phyloP scores from a whole-genome alignment of 2,329 filamentous ascomycete genomes.

The Remersonia thermophila region DNA sequence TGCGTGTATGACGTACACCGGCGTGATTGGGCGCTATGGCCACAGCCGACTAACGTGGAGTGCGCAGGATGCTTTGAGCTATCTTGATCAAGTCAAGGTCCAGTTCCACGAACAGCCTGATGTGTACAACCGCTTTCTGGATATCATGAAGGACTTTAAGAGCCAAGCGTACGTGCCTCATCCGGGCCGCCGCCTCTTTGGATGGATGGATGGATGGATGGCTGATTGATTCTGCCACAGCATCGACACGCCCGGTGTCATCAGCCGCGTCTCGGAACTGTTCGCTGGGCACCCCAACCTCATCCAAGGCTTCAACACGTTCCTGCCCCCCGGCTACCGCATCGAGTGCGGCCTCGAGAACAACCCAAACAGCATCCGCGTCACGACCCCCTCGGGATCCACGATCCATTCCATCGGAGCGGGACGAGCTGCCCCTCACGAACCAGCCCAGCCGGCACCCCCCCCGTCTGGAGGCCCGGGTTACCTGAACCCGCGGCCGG shows the following conservation, averaged over 20 bases:
- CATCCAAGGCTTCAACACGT: conserved; percentile 97
- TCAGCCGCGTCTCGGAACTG: conserved; percentile 87
- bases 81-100: conserved; percentile 96
- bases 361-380: conserved; percentile 89
- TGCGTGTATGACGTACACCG: conserved; percentile 18
- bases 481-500: conserved; percentile 32
- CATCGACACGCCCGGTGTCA: conserved; percentile 95
- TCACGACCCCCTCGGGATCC: conserved; percentile 96
- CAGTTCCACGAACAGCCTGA: conserved; percentile 95
- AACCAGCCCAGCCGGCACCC: conserved; percentile 27
- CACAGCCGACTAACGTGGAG: not conserved
- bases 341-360: conserved; percentile 93
- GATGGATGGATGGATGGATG: no score
- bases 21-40: conserved; percentile 20
- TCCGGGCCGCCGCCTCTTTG: not conserved
- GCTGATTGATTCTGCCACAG: conserved; percentile 26
- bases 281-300: conserved; percentile 92
- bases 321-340: conserved; percentile 85
- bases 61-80: conserved; percentile 63
- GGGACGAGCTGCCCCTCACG: conserved; percentile 35
- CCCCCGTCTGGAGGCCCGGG: conserved; percentile 25
- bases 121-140: conserved; percentile 91
- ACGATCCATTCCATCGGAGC: conserved; percentile 74
- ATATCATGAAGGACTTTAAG: conserved; percentile 99
- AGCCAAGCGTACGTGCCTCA: conserved; percentile 65